Evolutionary conservation across 768 basidiomycete genomes (phyloP).

Genomic region (Cystobasidium ongulense): DNA sequence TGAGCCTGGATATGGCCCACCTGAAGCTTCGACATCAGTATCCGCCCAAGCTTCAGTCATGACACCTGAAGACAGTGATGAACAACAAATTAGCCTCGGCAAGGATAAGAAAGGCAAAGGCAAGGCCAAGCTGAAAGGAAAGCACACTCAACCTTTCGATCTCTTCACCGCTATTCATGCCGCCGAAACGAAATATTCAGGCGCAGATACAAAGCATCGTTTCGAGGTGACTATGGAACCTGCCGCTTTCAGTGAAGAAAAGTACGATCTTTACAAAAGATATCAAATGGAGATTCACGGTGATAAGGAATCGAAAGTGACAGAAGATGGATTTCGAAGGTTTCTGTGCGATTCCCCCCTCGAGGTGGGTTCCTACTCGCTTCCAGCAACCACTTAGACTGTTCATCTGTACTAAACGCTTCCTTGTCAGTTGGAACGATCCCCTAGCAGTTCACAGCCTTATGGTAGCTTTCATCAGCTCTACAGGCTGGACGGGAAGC

Average conservation of each 20-base stretch:
- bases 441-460: conserved; percentile 47
- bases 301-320: conserved; percentile 52
- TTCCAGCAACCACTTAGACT: too few species aligned
- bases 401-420: too few species aligned
- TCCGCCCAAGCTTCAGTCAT: not conserved
- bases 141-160: conserved; percentile 43
- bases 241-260: conserved; percentile 68
- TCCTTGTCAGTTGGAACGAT: not conserved
- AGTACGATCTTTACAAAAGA: conserved; percentile 63
- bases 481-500: conserved; percentile 68
- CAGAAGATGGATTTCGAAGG: conserved; percentile 42
- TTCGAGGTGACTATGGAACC: conserved; percentile 57
- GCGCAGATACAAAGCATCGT: conserved; percentile 31
- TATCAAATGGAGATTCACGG: conserved; percentile 71
- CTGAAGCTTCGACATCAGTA: not conserved
- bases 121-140: conserved; percentile 14
- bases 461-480: conserved; percentile 93
- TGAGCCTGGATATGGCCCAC: conserved; percentile 35
- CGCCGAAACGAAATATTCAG: conserved; percentile 50
- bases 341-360: conserved; percentile 78
- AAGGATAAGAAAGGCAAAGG: conserved; percentile 36
- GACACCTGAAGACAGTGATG: conserved; percentile 39
- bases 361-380: conserved; percentile 48
- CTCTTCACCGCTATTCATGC: conserved; percentile 54
- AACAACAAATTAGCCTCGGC: conserved; percentile 43